Base-by-base conservation (phyloP, 495 filamentous ascomycete genomes). In the Aspergillus conjunctus region DNA sequence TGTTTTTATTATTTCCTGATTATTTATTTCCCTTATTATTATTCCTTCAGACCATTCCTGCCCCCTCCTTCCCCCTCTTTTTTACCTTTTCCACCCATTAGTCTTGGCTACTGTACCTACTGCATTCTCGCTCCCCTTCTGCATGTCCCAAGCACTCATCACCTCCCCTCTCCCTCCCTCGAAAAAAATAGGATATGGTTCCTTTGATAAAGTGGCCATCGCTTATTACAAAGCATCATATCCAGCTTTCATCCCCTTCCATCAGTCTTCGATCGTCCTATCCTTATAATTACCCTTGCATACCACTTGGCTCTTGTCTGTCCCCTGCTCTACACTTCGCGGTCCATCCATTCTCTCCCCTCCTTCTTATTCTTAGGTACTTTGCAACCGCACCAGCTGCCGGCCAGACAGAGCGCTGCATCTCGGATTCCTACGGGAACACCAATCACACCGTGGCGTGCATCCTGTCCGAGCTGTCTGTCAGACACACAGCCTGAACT, bases 371-470 rank as follows among this genome's bases (percentile, higher is more conserved):
- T 51, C 46, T 30, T 49, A n/a, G n/a, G n/a, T n/a, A 30, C 33
- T 33, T 33, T 30, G 34, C 18, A 22, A 41, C 52, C 18, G 34
- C 17, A 18, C 44, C 44, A 21, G 44, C 44, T 48, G 44, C 44
- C 44, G 44, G 44, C 44, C 44, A 17, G 44, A 48, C 17, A 48
- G 44, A 48, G 52, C 52, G 48, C 52, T 64, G 62, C 57, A 57
- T 60, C 45, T 60, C 58, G 62, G 58, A 58, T 59, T 59, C 44
- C 61, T 39, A 60, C 62, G 64, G 64, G 59, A 62, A 62, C 56
- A 52, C 64, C 64, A 66, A 66, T 66, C 64, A 66, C 48, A 62
- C 60, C 45, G 52, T 53, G 59, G 48, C 54, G 34, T 58, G 54
- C 54, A 56, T 62, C 50, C 53, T 57, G 54, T 58, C 60, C 60